Conservation (phyloP, 2,329 filamentous ascomycete species). For the Trichophyton verrucosum region DNA sequence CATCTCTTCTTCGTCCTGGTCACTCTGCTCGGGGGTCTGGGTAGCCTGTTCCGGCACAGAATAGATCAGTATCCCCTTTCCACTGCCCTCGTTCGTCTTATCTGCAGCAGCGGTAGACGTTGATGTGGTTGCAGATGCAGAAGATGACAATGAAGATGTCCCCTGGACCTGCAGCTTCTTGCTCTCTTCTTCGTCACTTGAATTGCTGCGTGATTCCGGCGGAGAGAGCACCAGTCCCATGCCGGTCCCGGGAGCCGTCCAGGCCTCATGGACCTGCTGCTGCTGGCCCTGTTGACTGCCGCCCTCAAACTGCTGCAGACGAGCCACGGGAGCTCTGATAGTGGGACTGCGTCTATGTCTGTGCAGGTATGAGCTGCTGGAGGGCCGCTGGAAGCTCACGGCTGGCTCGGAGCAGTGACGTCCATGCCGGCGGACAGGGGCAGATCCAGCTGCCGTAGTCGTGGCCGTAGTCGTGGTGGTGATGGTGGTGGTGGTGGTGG, state of each 20-base stretch:
- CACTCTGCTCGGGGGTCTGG: constrained; percentile 29
- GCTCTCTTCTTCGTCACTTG: constrained; percentile 67
- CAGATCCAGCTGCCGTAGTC: constrained; percentile 28
- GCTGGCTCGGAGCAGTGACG: constrained; percentile 14
- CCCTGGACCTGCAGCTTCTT: constrained; percentile 14
- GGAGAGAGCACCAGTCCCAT: constrained; percentile 79
- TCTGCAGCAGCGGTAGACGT: too few species aligned
- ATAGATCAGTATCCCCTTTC: constrained; percentile 2
- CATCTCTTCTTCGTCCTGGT: constrained; percentile 50
- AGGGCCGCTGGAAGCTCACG: constrained; percentile 30
- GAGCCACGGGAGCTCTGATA: constrained; percentile 25
- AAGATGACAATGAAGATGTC: too few species aligned
- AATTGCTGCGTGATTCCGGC: constrained; percentile 69
- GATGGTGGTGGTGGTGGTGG: too few species aligned
- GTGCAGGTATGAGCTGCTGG: constrained; percentile 49
- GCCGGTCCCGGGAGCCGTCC: constrained; percentile 36
- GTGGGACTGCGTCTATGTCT: constrained; percentile 50
- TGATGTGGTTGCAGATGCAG: too few species aligned
- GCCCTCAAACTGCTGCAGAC: background rate
- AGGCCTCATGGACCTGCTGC: background rate
- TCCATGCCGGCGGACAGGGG: constrained; percentile 9
- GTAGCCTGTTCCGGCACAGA: constrained; percentile 18
- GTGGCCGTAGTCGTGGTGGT: background rate
- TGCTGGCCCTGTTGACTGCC: background rate
- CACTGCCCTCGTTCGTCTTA: background rate